Conservation (phyloP, 768 basidiomycete genomes). For the Myochromella boudieri region DNA sequence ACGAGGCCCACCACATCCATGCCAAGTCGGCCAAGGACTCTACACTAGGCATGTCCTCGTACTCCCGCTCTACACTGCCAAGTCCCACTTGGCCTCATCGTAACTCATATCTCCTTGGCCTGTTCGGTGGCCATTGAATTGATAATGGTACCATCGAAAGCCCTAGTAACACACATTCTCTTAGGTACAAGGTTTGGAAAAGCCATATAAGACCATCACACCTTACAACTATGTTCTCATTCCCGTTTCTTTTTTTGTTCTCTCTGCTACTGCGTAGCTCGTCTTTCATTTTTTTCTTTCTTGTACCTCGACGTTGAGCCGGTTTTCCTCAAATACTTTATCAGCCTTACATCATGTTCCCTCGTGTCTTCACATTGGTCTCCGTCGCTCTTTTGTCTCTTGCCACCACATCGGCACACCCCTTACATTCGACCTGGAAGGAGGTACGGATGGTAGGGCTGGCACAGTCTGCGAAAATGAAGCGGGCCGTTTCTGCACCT, state of each 20-base stretch:
- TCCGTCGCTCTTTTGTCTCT: slow-evolving; percentile 5
- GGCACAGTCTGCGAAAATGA: slow-evolving; percentile 12
- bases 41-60: too few species aligned
- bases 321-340: not conserved
- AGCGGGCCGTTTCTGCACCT: slow-evolving; percentile 11
- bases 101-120: not conserved
- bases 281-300: not conserved
- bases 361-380: not conserved
- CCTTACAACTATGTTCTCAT: not conserved
- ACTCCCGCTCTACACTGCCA: too few species aligned
- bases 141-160: too few species aligned
- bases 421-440: not conserved
- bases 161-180: slow-evolving; percentile 1
- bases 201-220: not conserved
- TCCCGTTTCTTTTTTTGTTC: not conserved
- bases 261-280: slow-evolving; percentile 9
- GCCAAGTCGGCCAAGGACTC: too few species aligned
- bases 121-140: not conserved
- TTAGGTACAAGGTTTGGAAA: not conserved
- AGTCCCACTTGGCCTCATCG: not conserved
- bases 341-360: slow-evolving; percentile 2
- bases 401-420: slow-evolving; percentile 2
- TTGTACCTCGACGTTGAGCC: not conserved
- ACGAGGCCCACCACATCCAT: not conserved
- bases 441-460: slow-evolving; percentile 16